phyloP scores from a whole-genome alignment of 345 rosid genomes.

The Gossypium sturtianum region DNA sequence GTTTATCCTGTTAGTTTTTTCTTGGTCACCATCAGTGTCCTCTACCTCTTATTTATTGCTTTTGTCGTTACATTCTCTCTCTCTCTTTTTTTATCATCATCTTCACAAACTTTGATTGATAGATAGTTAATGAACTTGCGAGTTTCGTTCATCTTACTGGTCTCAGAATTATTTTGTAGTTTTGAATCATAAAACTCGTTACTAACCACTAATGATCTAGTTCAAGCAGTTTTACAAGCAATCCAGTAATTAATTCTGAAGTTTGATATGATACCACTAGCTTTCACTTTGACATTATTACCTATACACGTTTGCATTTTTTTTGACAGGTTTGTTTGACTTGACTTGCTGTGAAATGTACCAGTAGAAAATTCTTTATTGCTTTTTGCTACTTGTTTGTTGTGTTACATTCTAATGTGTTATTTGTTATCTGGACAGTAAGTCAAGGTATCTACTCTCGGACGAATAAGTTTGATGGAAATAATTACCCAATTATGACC shows the following conservation, averaged over 20 bases:
- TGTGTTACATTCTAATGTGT: neutral
- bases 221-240: neutral
- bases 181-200: neutral
- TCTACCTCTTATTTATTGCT: neutral
- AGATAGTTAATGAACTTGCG: neutral
- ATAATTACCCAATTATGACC: conserved; percentile 25
- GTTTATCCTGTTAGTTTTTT: neutral
- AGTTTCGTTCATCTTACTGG: neutral
- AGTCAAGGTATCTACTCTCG: conserved; percentile 55
- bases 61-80: neutral
- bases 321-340: neutral
- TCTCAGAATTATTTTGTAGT: neutral
- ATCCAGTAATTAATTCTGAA: neutral
- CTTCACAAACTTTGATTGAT: neutral
- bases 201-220: neutral
- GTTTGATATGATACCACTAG: neutral
- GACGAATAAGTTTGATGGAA: conserved; percentile 37
- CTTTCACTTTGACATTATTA: neutral
- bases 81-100: neutral
- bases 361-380: neutral
- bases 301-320: neutral
- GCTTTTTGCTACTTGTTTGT: neutral
- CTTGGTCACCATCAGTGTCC: neutral
- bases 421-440: conserved; percentile 40
- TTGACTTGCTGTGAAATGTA: conserved; percentile 1